phyloP scores from a whole-genome alignment of 768 basidiomycete species.

The Collybiopsis confluens region DNA sequence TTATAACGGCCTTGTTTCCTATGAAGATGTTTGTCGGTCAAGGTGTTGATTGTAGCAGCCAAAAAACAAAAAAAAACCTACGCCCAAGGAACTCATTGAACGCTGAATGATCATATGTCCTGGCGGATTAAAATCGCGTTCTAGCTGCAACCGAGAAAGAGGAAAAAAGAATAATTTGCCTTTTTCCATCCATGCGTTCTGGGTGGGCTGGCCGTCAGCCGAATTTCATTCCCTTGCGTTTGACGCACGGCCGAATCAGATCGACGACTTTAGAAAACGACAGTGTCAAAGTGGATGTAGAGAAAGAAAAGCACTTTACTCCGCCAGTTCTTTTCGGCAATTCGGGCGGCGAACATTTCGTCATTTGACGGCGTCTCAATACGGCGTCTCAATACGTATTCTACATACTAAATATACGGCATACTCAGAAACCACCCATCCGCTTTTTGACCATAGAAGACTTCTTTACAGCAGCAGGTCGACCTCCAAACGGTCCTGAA shows the following conservation, averaged over 20 bases:
- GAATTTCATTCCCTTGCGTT: slow-evolving; percentile 73
- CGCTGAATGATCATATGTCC: slow-evolving; percentile 56
- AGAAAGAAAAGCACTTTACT: neutral
- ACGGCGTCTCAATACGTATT: neutral
- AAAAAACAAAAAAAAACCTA: slow-evolving; percentile 28
- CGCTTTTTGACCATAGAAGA: slow-evolving; percentile 65
- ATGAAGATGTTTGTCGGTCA: slow-evolving; percentile 12
- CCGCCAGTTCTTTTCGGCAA: slow-evolving; percentile 5
- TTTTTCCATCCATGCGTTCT: slow-evolving; percentile 76
- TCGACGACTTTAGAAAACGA: slow-evolving; percentile 4
- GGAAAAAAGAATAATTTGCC: slow-evolving; percentile 32
- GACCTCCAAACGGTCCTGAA: slow-evolving; percentile 68
- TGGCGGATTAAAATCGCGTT: slow-evolving; percentile 26
- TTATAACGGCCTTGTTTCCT: slow-evolving; percentile 87
- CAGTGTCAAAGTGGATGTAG: slow-evolving; percentile 6
- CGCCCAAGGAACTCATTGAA: slow-evolving; percentile 67
- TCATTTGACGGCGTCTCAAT: too few relatives aligned
- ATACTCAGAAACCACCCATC: slow-evolving; percentile 62
- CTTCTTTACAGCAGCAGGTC: slow-evolving; percentile 37
- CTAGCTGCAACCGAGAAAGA: neutral
- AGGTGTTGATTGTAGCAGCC: neutral
- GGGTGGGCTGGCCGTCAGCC: slow-evolving; percentile 61
- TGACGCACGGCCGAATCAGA: slow-evolving; percentile 14
- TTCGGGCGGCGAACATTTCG: neutral
- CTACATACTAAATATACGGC: neutral